phyloP scores from a whole-genome alignment of 2,329 filamentous ascomycete genomes.

The Cytospora piceicola region DNA sequence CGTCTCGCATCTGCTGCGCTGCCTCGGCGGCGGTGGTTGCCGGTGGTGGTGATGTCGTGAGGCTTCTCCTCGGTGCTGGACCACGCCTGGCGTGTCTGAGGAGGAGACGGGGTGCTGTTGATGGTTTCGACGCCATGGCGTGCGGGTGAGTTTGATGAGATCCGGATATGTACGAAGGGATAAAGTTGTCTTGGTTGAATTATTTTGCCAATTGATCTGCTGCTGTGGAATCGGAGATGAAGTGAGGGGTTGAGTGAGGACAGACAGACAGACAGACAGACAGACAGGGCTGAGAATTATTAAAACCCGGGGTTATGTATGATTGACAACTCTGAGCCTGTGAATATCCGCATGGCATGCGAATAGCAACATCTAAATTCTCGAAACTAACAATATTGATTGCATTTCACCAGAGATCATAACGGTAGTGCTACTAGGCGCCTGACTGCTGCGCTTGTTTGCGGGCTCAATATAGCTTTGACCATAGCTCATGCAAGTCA shows the following conservation, averaged over 20 bases:
- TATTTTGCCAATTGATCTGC: background rate
- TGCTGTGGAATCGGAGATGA: background rate
- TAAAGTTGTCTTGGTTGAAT: background rate
- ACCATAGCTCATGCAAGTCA: background rate
- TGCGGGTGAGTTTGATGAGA: background rate
- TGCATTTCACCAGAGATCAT: background rate
- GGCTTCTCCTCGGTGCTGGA: background rate
- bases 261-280: no score
- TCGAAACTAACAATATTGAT: background rate
- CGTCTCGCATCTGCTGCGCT: conserved; percentile 38
- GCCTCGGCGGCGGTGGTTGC: conserved; percentile 32
- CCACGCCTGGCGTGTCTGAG: conserved; percentile 1
- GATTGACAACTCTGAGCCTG: background rate
- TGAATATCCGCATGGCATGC: no score
- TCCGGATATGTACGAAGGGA: background rate
- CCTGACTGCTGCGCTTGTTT: no score
- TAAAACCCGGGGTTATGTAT: background rate
- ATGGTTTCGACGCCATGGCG: conserved; percentile 5
- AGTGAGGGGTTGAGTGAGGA: conserved; percentile 1
- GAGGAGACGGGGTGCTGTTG: background rate
- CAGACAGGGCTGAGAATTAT: background rate
- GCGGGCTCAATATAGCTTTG: background rate
- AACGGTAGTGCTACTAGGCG: no score
- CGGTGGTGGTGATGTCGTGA: conserved; percentile 10
- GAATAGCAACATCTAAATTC: no score